Base-by-base conservation (phyloP, 2,329 filamentous ascomycete genomes). In the Hypoxylon sp. region DNA sequence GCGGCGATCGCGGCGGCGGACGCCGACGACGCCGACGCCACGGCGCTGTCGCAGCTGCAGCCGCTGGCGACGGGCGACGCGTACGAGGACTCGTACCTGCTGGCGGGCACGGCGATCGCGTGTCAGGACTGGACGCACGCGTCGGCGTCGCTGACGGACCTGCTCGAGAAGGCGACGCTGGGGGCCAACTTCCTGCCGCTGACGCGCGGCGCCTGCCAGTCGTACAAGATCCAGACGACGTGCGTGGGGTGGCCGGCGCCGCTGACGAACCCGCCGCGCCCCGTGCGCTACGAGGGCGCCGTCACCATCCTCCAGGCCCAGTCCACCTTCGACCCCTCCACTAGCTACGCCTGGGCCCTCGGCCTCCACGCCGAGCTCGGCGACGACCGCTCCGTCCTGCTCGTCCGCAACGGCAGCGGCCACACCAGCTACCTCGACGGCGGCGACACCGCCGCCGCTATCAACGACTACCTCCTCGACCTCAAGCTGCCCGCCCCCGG, bases 191-290 rank as follows among this genome's bases (percentile, higher is more conserved):
- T 75, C 54, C 62, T 66, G 2, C 76, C 77, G 0, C 67, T 78
- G 24, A 75, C 68, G 11, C 63, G 62, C 3, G 75, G 74, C 26
- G 69, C 69, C 21, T 67, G 62, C 46, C 73, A 77, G 48, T 70
- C 64, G 33, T 79, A 72, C 66, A 68, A 58, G 20, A 60, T 72
- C 38, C 73, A 76, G 58, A 66, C 70, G 1, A 52, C 65, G 4
- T 81, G 78, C 60, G 67, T 78, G 20, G 74, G 74, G 1, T 80
- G 77, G 77, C 75, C 76, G 0, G 66, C 71, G 3, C 52, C 69
- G 1, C 41, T 72, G 10, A 67, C 64, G 5, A 78, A 78, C 61
- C 73, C 73, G 8, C 73, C 71, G 2, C 64, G 62, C 50, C 66
- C 65, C 15, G 40, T 69, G 3, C 9, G 24, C 17, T 66, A 71